Evolutionary conservation across 768 basidiomycete species (phyloP).

Genomic region (Tephrocybe rancida): DNA sequence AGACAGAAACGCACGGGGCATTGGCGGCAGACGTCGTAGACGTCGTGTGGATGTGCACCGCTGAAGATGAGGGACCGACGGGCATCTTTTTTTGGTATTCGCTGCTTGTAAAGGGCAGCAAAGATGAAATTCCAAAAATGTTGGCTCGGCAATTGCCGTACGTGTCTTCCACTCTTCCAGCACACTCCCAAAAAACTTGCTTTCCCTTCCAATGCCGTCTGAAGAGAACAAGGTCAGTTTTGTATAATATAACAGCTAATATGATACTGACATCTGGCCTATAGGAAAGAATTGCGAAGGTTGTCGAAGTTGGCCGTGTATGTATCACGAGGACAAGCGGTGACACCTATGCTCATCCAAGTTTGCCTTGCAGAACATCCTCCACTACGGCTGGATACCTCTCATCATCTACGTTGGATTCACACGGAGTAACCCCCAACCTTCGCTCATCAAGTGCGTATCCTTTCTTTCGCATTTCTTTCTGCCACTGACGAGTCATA

Average conservation of each 20-base stretch:
- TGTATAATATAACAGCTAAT: slow-evolving; percentile 1
- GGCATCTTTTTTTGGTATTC: slow-evolving; percentile 40
- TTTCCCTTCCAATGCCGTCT: slow-evolving; percentile 65
- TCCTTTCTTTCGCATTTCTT: not conserved
- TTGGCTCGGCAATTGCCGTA: slow-evolving; percentile 41
- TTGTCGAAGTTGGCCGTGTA: slow-evolving; percentile 82
- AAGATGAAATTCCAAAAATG: slow-evolving; percentile 31
- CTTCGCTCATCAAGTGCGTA: slow-evolving; percentile 94
- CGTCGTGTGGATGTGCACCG: slow-evolving; percentile 47
- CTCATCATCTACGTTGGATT: slow-evolving; percentile 96
- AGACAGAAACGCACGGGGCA: slow-evolving; percentile 35
- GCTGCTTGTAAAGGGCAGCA: slow-evolving; percentile 1
- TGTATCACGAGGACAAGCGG: slow-evolving; percentile 26
- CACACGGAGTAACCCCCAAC: slow-evolving; percentile 90
- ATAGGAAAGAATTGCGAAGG: slow-evolving; percentile 83
- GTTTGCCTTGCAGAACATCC: slow-evolving; percentile 61
- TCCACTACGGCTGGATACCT: slow-evolving; percentile 97
- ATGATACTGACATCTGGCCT: not conserved
- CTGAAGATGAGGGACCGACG: slow-evolving; percentile 50
- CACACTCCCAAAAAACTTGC: slow-evolving; percentile 16
- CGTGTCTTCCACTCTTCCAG: slow-evolving; percentile 19
- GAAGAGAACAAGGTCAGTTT: slow-evolving; percentile 82
- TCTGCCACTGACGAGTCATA: slow-evolving; percentile 12
- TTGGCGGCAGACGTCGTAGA: slow-evolving; percentile 32
- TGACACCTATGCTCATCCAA: slow-evolving; percentile 5